Evolutionary conservation across 1,284 basidiomycete species (phyloP).

Genomic region (Phylloporus sp.): DNA sequence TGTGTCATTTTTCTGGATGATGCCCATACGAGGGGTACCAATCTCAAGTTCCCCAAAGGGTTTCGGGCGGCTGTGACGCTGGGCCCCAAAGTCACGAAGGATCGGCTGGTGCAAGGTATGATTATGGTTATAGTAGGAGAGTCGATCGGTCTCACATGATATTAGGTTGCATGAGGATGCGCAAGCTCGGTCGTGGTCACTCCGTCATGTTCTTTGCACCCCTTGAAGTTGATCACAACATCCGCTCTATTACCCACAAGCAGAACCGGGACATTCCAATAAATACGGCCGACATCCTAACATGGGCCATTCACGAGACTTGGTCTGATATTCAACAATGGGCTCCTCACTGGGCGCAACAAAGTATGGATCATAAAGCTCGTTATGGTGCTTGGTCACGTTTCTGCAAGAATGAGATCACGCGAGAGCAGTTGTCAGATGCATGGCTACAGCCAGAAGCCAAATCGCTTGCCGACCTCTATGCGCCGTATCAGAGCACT

Average conservation of each 20-base stretch:
- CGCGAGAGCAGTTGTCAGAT: constrained; percentile 19
- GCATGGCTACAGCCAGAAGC: constrained; percentile 49
- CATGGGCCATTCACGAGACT: constrained; percentile 5
- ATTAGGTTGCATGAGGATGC: constrained; percentile 56
- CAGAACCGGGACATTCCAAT: constrained; percentile 24
- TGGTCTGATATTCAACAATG: constrained; percentile 41
- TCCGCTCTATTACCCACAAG: constrained; percentile 40
- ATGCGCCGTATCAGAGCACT: constrained; percentile 17
- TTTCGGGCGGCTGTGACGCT: constrained; percentile 58
- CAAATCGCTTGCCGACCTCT: constrained; percentile 46
- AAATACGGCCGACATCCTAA: constrained; percentile 3
- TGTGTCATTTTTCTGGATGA: constrained; percentile 63
- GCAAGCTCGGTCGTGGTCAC: constrained; percentile 55
- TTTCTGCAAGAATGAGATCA: constrained; percentile 15
- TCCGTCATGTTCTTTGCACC: constrained; percentile 57
- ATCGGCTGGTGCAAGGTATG: constrained; percentile 57
- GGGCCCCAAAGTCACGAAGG: constrained; percentile 60
- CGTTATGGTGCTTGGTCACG: constrained; percentile 42
- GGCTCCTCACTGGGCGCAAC: constrained; percentile 52
- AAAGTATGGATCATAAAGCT: constrained; percentile 49
- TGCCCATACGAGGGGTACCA: constrained; percentile 62
- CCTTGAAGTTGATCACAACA: constrained; percentile 48
- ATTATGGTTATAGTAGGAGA: no score
- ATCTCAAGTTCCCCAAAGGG: constrained; percentile 54
- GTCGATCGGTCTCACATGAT: no score